A percentile compares a stretch with the other conserved stretches of the same genome.
These are phyloP conservation scores for Hirsutella rhossiliensis DNA, from an alignment of 2,329 filamentous ascomycete species.

Conservation along the genomic window DNA sequence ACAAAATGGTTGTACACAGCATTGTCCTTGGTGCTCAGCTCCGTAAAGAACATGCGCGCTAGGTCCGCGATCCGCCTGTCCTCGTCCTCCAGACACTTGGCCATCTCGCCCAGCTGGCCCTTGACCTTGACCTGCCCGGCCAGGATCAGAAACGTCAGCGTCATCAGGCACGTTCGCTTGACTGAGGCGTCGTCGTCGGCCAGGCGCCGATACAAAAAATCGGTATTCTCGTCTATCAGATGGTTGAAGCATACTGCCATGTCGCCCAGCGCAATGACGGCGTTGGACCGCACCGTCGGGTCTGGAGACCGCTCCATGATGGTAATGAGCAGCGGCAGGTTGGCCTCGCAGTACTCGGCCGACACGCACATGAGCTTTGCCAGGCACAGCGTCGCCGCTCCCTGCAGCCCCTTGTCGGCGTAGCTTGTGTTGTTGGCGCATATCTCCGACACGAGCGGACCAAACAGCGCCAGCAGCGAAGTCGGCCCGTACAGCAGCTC, in stretches of 20 bases:
- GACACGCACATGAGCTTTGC: constrained; percentile 99
- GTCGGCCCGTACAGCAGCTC: constrained; percentile 73
- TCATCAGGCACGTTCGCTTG: constrained; percentile 97
- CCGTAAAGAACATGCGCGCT: constrained; percentile 95
- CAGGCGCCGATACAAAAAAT: constrained; percentile 88
- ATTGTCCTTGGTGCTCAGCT: constrained; percentile 95
- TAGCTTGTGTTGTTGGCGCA: constrained; percentile 92
- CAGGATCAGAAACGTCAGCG: constrained; percentile 89
- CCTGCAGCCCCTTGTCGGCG: constrained; percentile 79
- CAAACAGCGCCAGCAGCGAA: constrained; percentile 81
- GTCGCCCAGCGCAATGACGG: constrained; percentile 91
- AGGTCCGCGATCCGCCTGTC: constrained; percentile 91
- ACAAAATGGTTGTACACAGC: constrained; percentile 99
- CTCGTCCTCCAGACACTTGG: constrained; percentile 94
- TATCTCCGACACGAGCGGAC: constrained; percentile 82
- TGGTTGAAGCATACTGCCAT: constrained; percentile 99
- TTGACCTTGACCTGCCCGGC: constrained; percentile 99
- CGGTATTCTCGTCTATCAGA: constrained; percentile 96
- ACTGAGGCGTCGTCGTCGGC: constrained; percentile 82
- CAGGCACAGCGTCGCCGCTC: constrained; percentile 84
- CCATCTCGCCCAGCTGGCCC: constrained; percentile 96
- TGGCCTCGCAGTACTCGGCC: constrained; percentile 88
- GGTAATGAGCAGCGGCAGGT: constrained; percentile 87
- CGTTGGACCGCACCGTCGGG: constrained; percentile 86
- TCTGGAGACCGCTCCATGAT: constrained; percentile 93